Percentiles rank a stretch among this genome's conserved stretches.
Evolutionary conservation across 2,329 filamentous ascomycete species (phyloP).

Genomic region (Colletotrichum cuscutae): DNA sequence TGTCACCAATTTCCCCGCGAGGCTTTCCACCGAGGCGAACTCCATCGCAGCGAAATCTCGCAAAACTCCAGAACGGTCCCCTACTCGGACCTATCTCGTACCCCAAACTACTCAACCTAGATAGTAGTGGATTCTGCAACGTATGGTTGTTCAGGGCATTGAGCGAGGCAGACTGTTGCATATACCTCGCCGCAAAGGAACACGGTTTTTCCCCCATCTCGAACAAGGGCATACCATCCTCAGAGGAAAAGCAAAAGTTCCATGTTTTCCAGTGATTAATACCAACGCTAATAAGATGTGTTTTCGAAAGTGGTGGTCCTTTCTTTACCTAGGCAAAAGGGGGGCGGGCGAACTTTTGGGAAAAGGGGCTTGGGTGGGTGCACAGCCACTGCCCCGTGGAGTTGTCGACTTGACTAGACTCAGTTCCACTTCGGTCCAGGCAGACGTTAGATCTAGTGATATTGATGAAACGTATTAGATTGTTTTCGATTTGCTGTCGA

Average conservation of each 20-base stretch:
- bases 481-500: not conserved
- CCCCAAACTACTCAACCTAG: accelerated
- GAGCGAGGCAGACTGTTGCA: not conserved
- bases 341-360: too few relatives aligned
- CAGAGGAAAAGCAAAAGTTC: not conserved
- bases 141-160: not conserved
- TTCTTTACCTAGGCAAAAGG: not conserved
- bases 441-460: not conserved
- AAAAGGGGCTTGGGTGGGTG: conserved; percentile 1
- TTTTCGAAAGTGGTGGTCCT: not conserved
- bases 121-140: not conserved
- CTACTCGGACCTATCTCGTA: not conserved
- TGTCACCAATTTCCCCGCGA: not conserved
- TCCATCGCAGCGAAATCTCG: not conserved
- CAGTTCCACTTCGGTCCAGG: not conserved
- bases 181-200: not conserved
- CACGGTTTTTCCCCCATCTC: not conserved
- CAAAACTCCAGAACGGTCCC: accelerated
- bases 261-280: not conserved
- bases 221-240: not conserved
- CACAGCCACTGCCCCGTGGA: conserved; percentile 8
- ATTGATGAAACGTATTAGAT: not conserved
- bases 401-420: not conserved
- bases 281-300: not conserved
- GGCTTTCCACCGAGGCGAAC: not conserved